Conservation (phyloP, 2,329 filamentous ascomycete genomes). For the Ustulina deusta region DNA sequence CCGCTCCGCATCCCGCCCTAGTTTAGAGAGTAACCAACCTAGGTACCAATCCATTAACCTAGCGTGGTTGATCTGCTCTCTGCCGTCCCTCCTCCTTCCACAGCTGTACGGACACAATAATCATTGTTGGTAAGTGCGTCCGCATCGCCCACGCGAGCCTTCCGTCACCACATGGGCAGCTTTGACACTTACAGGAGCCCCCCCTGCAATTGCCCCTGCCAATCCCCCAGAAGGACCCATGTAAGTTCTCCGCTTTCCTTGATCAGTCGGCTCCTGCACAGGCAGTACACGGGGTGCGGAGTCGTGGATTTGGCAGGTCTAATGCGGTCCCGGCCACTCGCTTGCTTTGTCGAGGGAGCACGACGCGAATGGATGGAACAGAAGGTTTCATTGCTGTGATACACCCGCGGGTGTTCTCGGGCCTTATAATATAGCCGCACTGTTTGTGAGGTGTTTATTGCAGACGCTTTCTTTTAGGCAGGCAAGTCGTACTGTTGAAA, state of each 20-base stretch:
- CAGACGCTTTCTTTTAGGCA: conserved; percentile 27
- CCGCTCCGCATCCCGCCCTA: conserved; percentile 20
- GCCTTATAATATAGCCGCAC: conserved; percentile 33
- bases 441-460: conserved; percentile 11
- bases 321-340: conserved; percentile 21
- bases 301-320: conserved; percentile 35
- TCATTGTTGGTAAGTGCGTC: conserved; percentile 6
- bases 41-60: not conserved
- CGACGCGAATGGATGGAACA: conserved; percentile 20
- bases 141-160: conserved; percentile 14
- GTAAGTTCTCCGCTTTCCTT: conserved; percentile 27
- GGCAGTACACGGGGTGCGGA: conserved; percentile 27
- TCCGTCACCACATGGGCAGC: conserved; percentile 9
- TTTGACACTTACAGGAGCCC: not conserved
- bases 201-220: conserved; percentile 14
- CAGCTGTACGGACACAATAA: not conserved
- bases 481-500: conserved; percentile 1
- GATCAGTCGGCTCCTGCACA: conserved; percentile 33
- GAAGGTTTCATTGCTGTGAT: conserved; percentile 25
- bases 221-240: conserved; percentile 14
- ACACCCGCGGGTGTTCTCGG: conserved; percentile 34
- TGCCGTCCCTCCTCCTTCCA: not conserved
- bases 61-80: not conserved
- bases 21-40: not conserved
- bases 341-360: conserved; percentile 7